Percentiles rank a stretch among this genome's conserved stretches.
phyloP scores from a whole-genome alignment of 1,139 yeast species.

The Yamadazyma triangularis region DNA sequence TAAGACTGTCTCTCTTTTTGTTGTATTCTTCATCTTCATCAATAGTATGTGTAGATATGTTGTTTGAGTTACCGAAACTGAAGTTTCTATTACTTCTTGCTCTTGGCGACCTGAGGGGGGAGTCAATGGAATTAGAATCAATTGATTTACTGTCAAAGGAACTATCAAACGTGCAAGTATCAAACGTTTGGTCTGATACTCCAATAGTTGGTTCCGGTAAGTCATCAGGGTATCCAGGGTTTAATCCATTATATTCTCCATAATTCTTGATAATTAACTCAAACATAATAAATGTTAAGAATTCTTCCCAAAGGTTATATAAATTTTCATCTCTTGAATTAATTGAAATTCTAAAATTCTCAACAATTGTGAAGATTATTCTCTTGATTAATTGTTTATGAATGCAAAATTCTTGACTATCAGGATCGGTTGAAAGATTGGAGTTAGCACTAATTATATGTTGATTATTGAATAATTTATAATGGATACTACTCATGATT shows the following conservation, averaged over 20 bases:
- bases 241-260: slow-evolving; percentile 5
- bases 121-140: neutral
- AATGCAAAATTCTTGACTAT: slow-evolving; percentile 8
- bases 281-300: slow-evolving; percentile 8
- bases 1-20: too few relatives aligned
- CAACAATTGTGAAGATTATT: slow-evolving; percentile 11
- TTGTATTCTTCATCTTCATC: neutral
- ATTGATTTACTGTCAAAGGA: neutral
- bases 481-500: slow-evolving; percentile 20
- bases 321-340: slow-evolving; percentile 3
- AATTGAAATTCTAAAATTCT: slow-evolving; percentile 8
- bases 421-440: slow-evolving; percentile 2
- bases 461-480: slow-evolving; percentile 12
- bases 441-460: slow-evolving; percentile 7
- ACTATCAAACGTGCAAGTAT: slow-evolving; percentile 3
- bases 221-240: slow-evolving; percentile 2
- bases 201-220: slow-evolving; percentile 13
- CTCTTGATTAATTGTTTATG: slow-evolving; percentile 9
- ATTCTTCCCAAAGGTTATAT: slow-evolving; percentile 10
- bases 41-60: neutral
- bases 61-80: slow-evolving; percentile 2
- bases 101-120: slow-evolving; percentile 4
- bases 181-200: slow-evolving; percentile 3
- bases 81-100: slow-evolving; percentile 5
- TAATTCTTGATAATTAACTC: slow-evolving; percentile 11